These are phyloP conservation scores for Acmispon strigosus DNA, from an alignment of 306 rosid genomes.

Conservation along the genomic window DNA sequence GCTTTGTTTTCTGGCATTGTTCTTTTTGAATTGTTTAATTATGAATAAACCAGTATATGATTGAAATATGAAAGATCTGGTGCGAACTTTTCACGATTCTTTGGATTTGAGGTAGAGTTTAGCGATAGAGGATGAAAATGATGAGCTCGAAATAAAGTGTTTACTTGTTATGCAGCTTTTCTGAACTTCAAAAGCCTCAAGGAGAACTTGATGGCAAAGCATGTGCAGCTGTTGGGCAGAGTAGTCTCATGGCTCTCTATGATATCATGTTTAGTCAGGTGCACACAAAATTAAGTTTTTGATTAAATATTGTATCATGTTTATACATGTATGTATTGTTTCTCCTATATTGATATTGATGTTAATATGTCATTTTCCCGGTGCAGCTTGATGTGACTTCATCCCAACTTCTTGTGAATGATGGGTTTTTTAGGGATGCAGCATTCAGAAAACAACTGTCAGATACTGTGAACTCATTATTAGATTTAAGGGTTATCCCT, in stretches of 20 bases:
- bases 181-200: conserved; percentile 77
- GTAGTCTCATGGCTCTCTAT: conserved; percentile 95
- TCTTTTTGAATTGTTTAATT: too few species aligned
- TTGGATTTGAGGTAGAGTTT: not conserved
- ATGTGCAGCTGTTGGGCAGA: conserved; percentile 92
- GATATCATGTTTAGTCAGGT: conserved; percentile 94
- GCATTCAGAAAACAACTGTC: conserved; percentile 69
- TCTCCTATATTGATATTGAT: too few species aligned
- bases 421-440: conserved; percentile 53
- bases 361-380: conserved; percentile 4
- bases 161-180: conserved; percentile 49
- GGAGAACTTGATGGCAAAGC: conserved; percentile 76
- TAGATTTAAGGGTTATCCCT: conserved; percentile 65
- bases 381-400: conserved; percentile 92
- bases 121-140: not conserved
- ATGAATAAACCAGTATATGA: too few species aligned
- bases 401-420: conserved; percentile 87
- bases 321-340: not conserved
- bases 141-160: not conserved
- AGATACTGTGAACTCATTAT: conserved; percentile 65
- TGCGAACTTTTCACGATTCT: not conserved
- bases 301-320: too few species aligned
- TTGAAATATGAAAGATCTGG: not conserved
- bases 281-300: not conserved
- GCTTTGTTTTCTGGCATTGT: too few species aligned